Base-by-base conservation (phyloP, 2,329 filamentous ascomycete genomes). In the Botrytis medusae region DNA sequence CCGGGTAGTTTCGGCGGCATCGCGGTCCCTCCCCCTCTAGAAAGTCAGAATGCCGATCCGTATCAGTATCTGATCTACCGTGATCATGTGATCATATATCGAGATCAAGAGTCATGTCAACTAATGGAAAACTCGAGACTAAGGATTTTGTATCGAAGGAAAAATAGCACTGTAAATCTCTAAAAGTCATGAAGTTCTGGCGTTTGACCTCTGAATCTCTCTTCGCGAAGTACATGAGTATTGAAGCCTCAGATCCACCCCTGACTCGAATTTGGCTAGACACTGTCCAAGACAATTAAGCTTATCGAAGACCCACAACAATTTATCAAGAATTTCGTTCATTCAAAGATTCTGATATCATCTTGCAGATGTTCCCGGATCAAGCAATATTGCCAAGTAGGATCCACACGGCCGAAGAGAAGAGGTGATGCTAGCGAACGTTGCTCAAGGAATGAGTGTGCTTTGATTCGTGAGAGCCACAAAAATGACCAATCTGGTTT, bases 341-440 rank as follows among this genome's bases (percentile, higher is more conserved):
- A 59, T n/a, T 29, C 42, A 60, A 29, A 69, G 42, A 20, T 29
- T 72, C 63, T 72, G 71, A 72, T 72, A 72, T 72, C 71, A 72
- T 72, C 63, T 51, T 72, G 71, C 71, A 72, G 44, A 72, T 44
- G 29, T 37, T 61, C 32, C 37, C 37, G 37, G 22, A 70, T 29
- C 40, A 69, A 69, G 54, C 51, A 70, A 62, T 46, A n/a, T 51
- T 61, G 65, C 65, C 48, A 69, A 69, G 65, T 6, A 42, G 10
- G 48, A 69, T 42, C 48, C 48, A 68, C 65, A 57, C 34, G 37
- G 25, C 46, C 22, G 32, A 68, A 54, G 20, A 40, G 46, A 54
- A 68, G 51, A 54, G 34, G 25, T 40, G 37, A 32, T 54, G 46
- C 37, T 20, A 51, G 46, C 25, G 34, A 25, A 40, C 25, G 46